phyloP scores from a whole-genome alignment of 2,329 filamentous ascomycete species.

The Scedosporium apiospermum region DNA sequence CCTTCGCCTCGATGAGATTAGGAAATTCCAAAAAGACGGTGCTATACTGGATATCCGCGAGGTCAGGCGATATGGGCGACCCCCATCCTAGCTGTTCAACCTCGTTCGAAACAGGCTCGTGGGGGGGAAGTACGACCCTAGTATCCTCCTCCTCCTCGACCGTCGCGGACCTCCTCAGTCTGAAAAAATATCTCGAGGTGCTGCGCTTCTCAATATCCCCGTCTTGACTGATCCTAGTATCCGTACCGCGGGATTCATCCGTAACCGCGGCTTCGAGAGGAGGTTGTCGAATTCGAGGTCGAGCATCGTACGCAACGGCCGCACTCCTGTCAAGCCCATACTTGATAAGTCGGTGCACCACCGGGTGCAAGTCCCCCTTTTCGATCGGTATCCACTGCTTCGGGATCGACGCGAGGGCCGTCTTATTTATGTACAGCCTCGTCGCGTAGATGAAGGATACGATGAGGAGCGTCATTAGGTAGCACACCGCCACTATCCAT shows the following conservation, averaged over 20 bases:
- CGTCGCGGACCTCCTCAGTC: constrained; percentile 25
- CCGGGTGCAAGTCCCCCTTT: constrained; percentile 68
- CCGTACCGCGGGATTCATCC: background rate
- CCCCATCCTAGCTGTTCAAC: constrained; percentile 86
- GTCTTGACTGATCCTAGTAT: background rate
- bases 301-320: constrained; percentile 67
- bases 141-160: constrained; percentile 22
- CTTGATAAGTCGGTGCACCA: constrained; percentile 66
- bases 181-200: constrained; percentile 12
- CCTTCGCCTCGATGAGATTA: constrained; percentile 85
- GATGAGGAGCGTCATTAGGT: constrained; percentile 61
- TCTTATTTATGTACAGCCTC: constrained; percentile 80
- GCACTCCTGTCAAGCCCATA: constrained; percentile 68
- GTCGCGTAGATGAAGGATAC: constrained; percentile 69
- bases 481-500: constrained; percentile 69
- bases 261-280: background rate
- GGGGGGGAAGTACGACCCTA: constrained; percentile 36
- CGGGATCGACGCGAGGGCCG: constrained; percentile 71
- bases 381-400: constrained; percentile 80
- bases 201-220: constrained; percentile 9
- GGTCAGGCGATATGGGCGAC: constrained; percentile 63
- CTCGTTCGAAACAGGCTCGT: constrained; percentile 63
- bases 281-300: constrained; percentile 40
- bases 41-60: constrained; percentile 74
- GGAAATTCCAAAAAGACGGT: constrained; percentile 77